These are phyloP conservation scores for Rickenella mellea DNA, from an alignment of 768 basidiomycete species.

Conservation along the genomic window DNA sequence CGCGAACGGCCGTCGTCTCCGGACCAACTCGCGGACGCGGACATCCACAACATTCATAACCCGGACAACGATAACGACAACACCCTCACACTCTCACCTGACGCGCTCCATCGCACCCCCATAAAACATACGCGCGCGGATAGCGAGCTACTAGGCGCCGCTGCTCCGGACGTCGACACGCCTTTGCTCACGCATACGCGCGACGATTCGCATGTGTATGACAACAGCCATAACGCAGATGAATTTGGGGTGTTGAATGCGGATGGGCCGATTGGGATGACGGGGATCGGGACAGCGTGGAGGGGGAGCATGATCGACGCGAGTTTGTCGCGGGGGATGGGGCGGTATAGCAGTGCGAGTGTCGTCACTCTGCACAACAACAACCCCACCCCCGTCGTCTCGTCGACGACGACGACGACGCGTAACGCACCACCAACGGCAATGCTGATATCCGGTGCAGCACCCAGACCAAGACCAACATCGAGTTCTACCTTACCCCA, in stretches of 20 bases:
- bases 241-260: slow-evolving; percentile 15
- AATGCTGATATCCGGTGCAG: too few relatives aligned
- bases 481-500: too few relatives aligned
- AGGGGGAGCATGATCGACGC: too few relatives aligned
- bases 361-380: too few relatives aligned
- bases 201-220: slow-evolving; percentile 13
- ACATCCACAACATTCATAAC: slow-evolving; percentile 8
- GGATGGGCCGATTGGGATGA: slow-evolving; percentile 24
- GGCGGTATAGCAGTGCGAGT: too few relatives aligned
- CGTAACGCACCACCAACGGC: too few relatives aligned
- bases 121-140: slow-evolving; percentile 15
- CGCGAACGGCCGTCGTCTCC: slow-evolving; percentile 22
- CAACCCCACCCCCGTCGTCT: too few relatives aligned
- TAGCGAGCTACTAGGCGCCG: slow-evolving; percentile 11
- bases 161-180: slow-evolving; percentile 15
- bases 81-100: slow-evolving; percentile 10
- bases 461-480: too few relatives aligned
- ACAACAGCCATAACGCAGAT: slow-evolving; percentile 6
- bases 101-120: slow-evolving; percentile 1
- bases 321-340: too few relatives aligned
- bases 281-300: slow-evolving; percentile 35
- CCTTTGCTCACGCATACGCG: slow-evolving; percentile 22
- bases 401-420: too few relatives aligned
- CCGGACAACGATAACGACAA: slow-evolving; percentile 12
- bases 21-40: slow-evolving; percentile 10